Percentiles rank a stretch among this genome's conserved stretches.
Evolutionary conservation across 2,329 filamentous ascomycete genomes (phyloP).

Genomic region (Pseudocercospora ulei): DNA sequence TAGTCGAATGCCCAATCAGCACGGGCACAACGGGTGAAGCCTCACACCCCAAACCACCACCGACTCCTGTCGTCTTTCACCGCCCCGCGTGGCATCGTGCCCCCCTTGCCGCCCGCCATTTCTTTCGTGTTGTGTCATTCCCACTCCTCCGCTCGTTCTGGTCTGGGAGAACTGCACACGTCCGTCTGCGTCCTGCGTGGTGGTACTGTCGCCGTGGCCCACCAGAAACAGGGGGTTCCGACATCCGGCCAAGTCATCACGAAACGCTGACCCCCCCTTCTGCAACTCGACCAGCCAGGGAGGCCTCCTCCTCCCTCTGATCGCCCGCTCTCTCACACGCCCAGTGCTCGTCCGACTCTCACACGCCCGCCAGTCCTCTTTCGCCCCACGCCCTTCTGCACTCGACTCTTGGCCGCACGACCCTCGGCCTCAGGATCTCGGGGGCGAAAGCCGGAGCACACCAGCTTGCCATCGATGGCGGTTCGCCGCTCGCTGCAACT

Average conservation of each 20-base stretch:
- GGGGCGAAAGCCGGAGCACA: conserved; percentile 18
- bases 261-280: conserved; percentile 15
- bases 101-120: conserved; percentile 3
- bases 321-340: conserved; percentile 1
- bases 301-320: no score
- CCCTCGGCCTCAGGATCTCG: no score
- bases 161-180: background rate
- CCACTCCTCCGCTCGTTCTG: conserved; percentile 6
- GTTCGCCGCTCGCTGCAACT: conserved; percentile 24
- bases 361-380: background rate
- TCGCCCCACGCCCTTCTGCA: no score
- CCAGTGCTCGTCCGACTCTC: background rate
- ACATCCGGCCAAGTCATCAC: conserved; percentile 1
- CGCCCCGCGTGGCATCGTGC: conserved; percentile 2
- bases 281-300: conserved; percentile 13
- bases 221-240: conserved; percentile 12
- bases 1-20: conserved; percentile 20
- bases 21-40: conserved; percentile 11
- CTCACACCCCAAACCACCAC: conserved; percentile 13
- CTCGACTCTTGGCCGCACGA: no score
- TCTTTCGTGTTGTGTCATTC: conserved; percentile 6
- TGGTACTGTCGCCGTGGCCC: conserved; percentile 5
- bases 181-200: background rate
- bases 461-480: conserved; percentile 28
- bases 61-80: conserved; percentile 14